Conservation (phyloP, 2,329 filamentous ascomycete genomes). For the Botrytis fabae region DNA sequence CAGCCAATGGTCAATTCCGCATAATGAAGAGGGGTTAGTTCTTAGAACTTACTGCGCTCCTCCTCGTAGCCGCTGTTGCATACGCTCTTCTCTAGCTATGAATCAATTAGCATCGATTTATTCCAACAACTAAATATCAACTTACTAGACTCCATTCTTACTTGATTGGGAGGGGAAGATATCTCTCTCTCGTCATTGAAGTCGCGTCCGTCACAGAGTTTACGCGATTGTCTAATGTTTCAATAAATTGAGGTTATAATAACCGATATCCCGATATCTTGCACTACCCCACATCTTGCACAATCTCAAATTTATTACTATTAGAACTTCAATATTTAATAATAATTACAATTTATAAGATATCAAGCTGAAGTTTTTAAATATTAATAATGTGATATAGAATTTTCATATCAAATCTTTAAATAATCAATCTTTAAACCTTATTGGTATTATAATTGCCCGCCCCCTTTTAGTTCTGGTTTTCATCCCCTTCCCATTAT, state of each 20-base stretch:
- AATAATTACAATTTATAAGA: no score
- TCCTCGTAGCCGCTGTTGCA: constrained; percentile 65
- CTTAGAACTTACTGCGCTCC: constrained; percentile 56
- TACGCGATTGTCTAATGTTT: background rate
- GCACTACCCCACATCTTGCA: no score
- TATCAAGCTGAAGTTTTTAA: no score
- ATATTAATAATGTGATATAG: no score
- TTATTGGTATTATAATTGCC: no score
- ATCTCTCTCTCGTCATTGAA: constrained; percentile 11
- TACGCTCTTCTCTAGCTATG: constrained; percentile 58
- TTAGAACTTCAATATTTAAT: no score
- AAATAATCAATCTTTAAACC: no score
- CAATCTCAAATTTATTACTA: no score
- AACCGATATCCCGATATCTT: no score
- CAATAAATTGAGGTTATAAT: constrained; percentile 3
- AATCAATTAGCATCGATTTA: constrained; percentile 17
- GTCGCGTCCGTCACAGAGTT: constrained; percentile 7
- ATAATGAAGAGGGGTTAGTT: constrained; percentile 12
- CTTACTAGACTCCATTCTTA: constrained; percentile 23
- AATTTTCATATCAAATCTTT: no score
- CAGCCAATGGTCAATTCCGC: constrained; percentile 44
- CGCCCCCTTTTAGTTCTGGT: no score
- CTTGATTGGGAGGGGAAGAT: background rate
- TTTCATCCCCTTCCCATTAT: no score
- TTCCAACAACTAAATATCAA: background rate